Base-by-base conservation (phyloP, 148 eudicot genomes). In the Silene conica region DNA sequence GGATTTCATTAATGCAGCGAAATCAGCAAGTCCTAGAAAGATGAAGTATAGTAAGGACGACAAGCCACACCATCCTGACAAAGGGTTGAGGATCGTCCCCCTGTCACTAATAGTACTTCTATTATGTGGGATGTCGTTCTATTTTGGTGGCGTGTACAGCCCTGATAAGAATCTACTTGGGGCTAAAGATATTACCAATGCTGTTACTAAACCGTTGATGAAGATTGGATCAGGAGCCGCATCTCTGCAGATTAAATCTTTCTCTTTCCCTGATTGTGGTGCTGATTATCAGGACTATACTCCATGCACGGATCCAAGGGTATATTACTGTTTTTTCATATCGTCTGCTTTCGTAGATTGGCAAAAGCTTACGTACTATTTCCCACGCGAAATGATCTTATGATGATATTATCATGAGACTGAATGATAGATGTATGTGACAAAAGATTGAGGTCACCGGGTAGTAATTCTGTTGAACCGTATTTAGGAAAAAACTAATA, bases 291-390 rank as follows among this genome's bases (percentile, higher is more conserved):
- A 90, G 77, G 99, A 95, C 67, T 89, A 86, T 81, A 95, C 99
- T 21, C 99, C 99, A 2, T 95, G 99, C 89, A 92, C 99, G 3
- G 99, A 95, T 85, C 99, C 99, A 10, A 87, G 69, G 88, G 99
- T 95, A 82, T 26, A 38, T 5, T 0, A 41, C 50, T 63, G 19
- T 63, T 21, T 65, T 62, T 61, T 12, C 18, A 19, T 65, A 19
- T 58, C 11, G 10, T 1, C 63, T 3, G 3, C 19, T 7, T 59
- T 59, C 10, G 63, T 59, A 59, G 25, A 59, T 31, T 25, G 63
- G 25, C 16, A 55, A 31, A 71, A 45, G 5, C 31, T 23, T 69
- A 21, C 43, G 13, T 48, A n/a, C 54, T 14, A n/a, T 14, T 31
- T 60, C 19, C 6, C 16, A 14, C 14, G 2, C 13, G 6, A 62